Evolutionary conservation across 257 asterid genomes (phyloP).

Genomic region (Solanum medicagineum): DNA sequence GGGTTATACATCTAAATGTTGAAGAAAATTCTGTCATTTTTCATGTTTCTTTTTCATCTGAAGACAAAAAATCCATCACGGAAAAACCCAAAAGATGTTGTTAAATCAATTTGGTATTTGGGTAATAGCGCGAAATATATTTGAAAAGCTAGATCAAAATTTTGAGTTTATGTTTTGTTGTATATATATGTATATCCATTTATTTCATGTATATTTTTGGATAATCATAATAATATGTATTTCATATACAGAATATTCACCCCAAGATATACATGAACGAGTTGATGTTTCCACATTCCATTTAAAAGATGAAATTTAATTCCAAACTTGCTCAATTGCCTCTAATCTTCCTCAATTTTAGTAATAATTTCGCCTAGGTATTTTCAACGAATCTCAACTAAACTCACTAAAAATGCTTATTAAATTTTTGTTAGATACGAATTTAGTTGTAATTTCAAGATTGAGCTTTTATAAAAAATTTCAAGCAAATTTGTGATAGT

Average conservation of each 20-base stretch:
- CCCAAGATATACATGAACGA: not conserved
- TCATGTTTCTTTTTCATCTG: too few species aligned
- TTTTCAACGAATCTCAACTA: not conserved
- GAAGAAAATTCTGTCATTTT: not conserved
- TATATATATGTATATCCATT: not conserved
- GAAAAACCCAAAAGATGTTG: not conserved
- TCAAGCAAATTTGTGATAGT: not conserved
- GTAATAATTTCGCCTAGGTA: not conserved
- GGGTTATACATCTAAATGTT: not conserved
- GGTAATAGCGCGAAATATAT: not conserved
- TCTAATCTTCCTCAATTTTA: not conserved
- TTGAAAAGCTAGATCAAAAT: not conserved
- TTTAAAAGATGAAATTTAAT: not conserved
- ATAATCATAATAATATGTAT: not conserved
- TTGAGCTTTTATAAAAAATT: not conserved
- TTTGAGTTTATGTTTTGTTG: not conserved
- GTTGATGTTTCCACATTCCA: not conserved
- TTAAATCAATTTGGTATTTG: not conserved
- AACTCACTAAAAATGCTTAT: not conserved
- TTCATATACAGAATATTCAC: not conserved
- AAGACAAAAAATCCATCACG: too few species aligned
- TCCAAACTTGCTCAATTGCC: not conserved
- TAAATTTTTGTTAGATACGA: too few species aligned
- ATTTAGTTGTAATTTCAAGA: not conserved
- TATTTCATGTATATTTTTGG: not conserved